Evolutionary conservation across 2,329 filamentous ascomycete genomes (phyloP).

Genomic region (Epichloe gansuensis): DNA sequence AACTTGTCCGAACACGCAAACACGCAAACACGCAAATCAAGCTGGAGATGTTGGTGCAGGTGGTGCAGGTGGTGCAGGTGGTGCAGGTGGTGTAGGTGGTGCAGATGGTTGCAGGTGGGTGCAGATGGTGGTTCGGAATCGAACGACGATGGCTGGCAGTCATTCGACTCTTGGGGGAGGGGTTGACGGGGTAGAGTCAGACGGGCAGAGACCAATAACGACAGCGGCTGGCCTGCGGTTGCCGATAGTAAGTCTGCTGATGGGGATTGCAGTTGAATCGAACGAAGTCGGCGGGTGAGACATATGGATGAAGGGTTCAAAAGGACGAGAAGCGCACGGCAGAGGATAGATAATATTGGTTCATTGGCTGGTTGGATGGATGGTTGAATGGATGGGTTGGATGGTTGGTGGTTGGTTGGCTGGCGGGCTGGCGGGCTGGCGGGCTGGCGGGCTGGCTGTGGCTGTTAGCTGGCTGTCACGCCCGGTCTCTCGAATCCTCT

Average conservation of each 20-base stretch:
- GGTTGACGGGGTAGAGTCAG: conserved; percentile 4
- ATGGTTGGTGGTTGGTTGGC: background rate
- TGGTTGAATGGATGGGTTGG: no score
- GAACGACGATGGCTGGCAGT: conserved; percentile 6
- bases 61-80: background rate
- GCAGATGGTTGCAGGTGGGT: background rate
- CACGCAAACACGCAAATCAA: conserved; percentile 2
- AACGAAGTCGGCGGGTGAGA: background rate
- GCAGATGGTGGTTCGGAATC: conserved; percentile 5
- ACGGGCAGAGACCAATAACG: conserved; percentile 3
- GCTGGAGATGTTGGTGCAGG: background rate
- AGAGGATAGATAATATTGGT: background rate
- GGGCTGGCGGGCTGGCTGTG: no score
- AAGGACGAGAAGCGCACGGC: background rate
- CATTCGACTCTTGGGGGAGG: conserved; percentile 2
- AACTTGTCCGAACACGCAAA: background rate
- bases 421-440: background rate
- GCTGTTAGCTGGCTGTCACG: no score
- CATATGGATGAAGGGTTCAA: conserved; percentile 1
- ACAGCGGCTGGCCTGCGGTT: background rate
- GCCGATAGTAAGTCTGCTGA: conserved; percentile 1
- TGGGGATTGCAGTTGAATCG: conserved; percentile 1
- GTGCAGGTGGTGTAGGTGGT: conserved; percentile 1
- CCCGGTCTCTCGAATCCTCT: no score
- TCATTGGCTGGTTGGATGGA: background rate